These are phyloP conservation scores for Scedosporium minutisporum DNA, from an alignment of 2,329 filamentous ascomycete species.

Conservation along the genomic window DNA sequence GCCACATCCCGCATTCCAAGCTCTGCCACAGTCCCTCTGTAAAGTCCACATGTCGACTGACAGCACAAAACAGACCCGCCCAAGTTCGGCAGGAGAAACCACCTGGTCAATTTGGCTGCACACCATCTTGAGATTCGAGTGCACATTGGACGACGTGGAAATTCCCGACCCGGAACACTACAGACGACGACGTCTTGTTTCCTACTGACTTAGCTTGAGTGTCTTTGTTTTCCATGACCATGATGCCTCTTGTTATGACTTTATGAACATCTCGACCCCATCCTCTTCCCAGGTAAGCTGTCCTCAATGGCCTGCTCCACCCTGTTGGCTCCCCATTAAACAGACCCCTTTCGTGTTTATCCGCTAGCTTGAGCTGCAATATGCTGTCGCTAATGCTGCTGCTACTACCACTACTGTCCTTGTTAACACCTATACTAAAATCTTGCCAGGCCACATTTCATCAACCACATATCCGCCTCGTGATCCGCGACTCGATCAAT, in stretches of 20 bases:
- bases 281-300: background rate
- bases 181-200: background rate
- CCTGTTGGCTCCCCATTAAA: background rate
- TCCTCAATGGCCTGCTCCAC: no score
- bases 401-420: background rate
- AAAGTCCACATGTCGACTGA: background rate
- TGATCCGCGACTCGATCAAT: background rate
- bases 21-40: background rate
- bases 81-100: constrained; percentile 2
- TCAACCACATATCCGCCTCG: background rate
- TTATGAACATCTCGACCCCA: background rate
- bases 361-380: no score
- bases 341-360: background rate
- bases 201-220: background rate
- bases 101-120: constrained; percentile 3
- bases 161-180: background rate
- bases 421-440: background rate
- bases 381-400: background rate
- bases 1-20: background rate
- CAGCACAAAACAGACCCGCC: background rate
- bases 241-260: constrained; percentile 1
- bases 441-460: background rate
- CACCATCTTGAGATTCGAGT: background rate
- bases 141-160: background rate
- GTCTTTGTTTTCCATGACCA: background rate